Evolutionary conservation across 345 rosid genomes (phyloP), one percentile per base, ranked within the genome.

Genomic region (Chamaenerion angustifolium): DNA sequence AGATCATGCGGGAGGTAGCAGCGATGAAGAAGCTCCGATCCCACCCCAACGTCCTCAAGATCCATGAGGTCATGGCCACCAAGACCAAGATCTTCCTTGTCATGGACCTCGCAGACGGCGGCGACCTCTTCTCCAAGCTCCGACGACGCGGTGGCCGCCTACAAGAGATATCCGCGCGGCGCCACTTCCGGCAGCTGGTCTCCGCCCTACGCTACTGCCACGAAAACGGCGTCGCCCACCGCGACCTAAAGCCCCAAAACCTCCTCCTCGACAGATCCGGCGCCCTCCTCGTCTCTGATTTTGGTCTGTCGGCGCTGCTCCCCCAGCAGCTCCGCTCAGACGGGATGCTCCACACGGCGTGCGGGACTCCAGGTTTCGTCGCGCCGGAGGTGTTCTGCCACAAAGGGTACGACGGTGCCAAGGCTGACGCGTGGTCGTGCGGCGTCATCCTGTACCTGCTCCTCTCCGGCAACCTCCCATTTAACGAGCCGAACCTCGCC

Each of bases 11-110:
- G n/a, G 79, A 74, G 68, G 70, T 74, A 31, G 54, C 73, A 42
- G 70, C 64, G 49, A 74, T 74, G 79, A 69, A 63, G 40, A 60
- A 70, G 52, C 68, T 74, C 1, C 73, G 62, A 5, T 51, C 42
- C 53, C 79, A 74, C 65, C 76, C 71, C 1, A 64, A 70, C 56
- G 17, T 74, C 17, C 68, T 74, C 37, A 59, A 59, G 45, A 74
- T 74, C 64, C 73, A 61, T 52, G 79, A 74, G 60, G 76, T 74
- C 17, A 55, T 74, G 73, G 76, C 79, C 6, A 67, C 79, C 0
- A 65, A 62, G 51, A 58, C 76, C 48, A 70, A 62, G 51, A 74
- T 74, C 48, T 70, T 49, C 62, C 62, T 74, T 40, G 73, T 74
- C 40, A 70, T 74, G 76, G 79, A 74, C 23, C 66, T 70, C 49